Percentiles rank a stretch among this genome's conserved stretches.
Conservation (phyloP, 805 yeast species). For the Yarrowia sp. region DNA sequence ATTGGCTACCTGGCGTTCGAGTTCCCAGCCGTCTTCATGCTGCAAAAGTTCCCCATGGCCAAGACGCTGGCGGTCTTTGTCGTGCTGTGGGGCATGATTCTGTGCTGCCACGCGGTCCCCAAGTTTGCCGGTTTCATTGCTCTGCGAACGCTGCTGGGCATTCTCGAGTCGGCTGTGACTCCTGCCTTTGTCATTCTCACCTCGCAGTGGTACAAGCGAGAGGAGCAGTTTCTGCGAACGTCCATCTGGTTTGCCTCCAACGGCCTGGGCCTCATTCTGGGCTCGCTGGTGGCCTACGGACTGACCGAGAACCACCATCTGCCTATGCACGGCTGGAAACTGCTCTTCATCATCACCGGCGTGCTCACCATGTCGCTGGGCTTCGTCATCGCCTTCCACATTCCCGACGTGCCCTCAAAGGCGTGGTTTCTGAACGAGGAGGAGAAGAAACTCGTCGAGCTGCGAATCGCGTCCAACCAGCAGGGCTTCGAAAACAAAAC, state of each 20-base stretch:
- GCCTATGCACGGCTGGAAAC: conserved; percentile 57
- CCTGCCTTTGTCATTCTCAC: conserved; percentile 66
- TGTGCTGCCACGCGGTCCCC: conserved; percentile 59
- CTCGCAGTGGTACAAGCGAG: conserved; percentile 61
- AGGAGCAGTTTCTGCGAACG: conserved; percentile 56
- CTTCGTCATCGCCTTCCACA: conserved; percentile 42
- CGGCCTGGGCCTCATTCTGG: conserved; percentile 57
- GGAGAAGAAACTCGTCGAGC: conserved; percentile 58
- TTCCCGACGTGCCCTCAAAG: conserved; percentile 63
- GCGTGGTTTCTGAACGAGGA: conserved; percentile 58
- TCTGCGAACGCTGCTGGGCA: conserved; percentile 59
- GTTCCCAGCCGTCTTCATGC: conserved; percentile 55
- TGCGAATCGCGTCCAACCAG: conserved; percentile 60
- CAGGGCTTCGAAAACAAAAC: conserved; percentile 64
- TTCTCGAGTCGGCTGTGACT: conserved; percentile 60
- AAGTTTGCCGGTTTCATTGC: conserved; percentile 57
- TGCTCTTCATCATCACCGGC: conserved; percentile 64
- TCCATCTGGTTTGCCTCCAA: conserved; percentile 55
- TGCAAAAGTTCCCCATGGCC: conserved; percentile 66
- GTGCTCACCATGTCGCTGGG: conserved; percentile 57
- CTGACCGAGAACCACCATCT: conserved; percentile 50
- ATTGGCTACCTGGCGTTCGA: conserved; percentile 69
- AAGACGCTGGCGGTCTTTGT: conserved; percentile 59
- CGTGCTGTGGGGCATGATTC: conserved; percentile 65
- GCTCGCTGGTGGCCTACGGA: conserved; percentile 61